Evolutionary conservation across 2,329 filamentous ascomycete species (phyloP), one percentile per base, ranked within the genome.

Genomic region (Xylariaceae sp.): DNA sequence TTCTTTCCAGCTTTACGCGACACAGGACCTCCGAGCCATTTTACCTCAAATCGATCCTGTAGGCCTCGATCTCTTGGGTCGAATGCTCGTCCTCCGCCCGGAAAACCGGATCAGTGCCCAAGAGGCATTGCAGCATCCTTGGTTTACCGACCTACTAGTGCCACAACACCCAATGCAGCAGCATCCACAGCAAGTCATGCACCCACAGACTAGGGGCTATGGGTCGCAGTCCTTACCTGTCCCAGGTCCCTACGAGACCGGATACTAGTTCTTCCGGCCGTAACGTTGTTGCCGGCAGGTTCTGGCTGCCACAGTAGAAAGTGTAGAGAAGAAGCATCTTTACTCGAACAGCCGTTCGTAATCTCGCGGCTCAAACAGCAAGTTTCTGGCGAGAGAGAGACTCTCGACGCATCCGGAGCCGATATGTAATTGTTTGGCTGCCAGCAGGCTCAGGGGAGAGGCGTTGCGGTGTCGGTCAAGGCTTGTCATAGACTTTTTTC

Each of bases 1-100:
- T 52, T 96, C 88, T 62, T 96, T 96, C 77, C 92, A 94, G 66
- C 90, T 96, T 72, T 97, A 94, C 73, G 89, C 90, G 11, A 96
- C 94, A 1, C 92, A 97, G 72, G 92, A 97, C 68, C 80, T 97
- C 57, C 83, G 89, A 17, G 83, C 88, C 60, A 94, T 97, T 64
- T 80, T 99, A 23, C 92, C 91, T 0, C 90, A 96, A 71, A 91
- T 99, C 69, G 94, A 99, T 70, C 85, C 86, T 15, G 79, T 89
- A 9, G 94, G 93, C 7, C 85, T 99, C 69, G 92, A 96, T 71
- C 79, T 99, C 53, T 80, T 99, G 65, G 87, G 89, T 70, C 84
- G 89, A 62, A 96, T 99, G 90, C 84, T 99, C 35, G 93, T 97
- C 74, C 79, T 97, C 56, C 85, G 92, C 37, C 94, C 94, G 0